A percentile compares a stretch with the other conserved stretches of the same genome.
phyloP scores from a whole-genome alignment of 1,284 basidiomycete species.

The Cryptococcus sp. region DNA sequence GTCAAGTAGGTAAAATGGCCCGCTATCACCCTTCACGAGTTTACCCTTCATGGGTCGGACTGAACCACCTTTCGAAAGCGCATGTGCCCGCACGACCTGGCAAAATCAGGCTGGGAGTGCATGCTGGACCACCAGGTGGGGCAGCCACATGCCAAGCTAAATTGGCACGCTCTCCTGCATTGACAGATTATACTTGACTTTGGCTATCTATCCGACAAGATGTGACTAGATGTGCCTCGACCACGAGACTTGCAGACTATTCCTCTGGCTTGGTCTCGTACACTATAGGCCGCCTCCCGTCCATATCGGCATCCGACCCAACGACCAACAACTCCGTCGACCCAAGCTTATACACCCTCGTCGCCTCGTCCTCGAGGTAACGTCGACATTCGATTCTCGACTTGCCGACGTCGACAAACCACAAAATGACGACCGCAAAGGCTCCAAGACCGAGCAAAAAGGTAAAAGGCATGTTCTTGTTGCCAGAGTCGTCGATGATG shows the following conservation, averaged over 20 bases:
- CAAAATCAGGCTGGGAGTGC: no score
- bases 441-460: slow-evolving; percentile 70
- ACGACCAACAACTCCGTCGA: not conserved
- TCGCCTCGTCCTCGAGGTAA: slow-evolving; percentile 41
- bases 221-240: no score
- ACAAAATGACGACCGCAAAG: slow-evolving; percentile 63
- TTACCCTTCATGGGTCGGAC: no score
- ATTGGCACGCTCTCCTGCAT: no score
- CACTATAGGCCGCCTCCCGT: not conserved
- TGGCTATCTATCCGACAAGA: no score
- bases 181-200: no score
- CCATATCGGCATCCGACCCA: not conserved
- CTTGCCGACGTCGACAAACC: slow-evolving; percentile 63
- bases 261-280: slow-evolving; percentile 1
- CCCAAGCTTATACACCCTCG: slow-evolving; percentile 25
- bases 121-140: no score
- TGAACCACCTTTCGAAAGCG: no score
- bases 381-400: slow-evolving; percentile 36
- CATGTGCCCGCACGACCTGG: no score
- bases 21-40: no score
- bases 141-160: no score
- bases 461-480: slow-evolving; percentile 76
- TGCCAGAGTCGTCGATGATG: slow-evolving; percentile 51
- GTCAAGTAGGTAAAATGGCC: no score
- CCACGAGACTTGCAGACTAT: not conserved